A percentile compares a stretch with the other conserved stretches of the same genome.
Evolutionary conservation across 345 rosid species (phyloP).

Genomic region (Excoecaria agallocha): DNA sequence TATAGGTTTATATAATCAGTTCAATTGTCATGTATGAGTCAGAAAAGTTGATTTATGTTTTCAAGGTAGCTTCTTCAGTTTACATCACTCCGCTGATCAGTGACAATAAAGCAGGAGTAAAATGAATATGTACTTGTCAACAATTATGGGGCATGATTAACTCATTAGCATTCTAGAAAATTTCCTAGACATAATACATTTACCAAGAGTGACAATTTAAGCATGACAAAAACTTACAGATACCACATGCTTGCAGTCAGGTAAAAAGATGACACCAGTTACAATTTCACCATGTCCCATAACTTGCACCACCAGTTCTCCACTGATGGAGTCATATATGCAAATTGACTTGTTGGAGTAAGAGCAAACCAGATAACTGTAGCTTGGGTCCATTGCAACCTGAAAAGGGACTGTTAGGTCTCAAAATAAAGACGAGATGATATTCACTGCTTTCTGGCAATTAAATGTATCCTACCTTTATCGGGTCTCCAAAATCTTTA

Average conservation of each 20-base stretch:
- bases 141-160: background rate
- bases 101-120: background rate
- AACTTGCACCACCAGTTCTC: conserved; percentile 68
- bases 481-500: conserved; percentile 70
- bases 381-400: conserved; percentile 80
- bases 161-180: conserved; percentile 7
- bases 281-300: conserved; percentile 73
- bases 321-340: conserved; percentile 54
- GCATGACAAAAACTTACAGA: conserved; percentile 56
- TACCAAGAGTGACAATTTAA: conserved; percentile 1
- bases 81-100: background rate
- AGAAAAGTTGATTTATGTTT: background rate
- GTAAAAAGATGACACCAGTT: conserved; percentile 76
- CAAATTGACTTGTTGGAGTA: conserved; percentile 72
- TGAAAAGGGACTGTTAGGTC: conserved; percentile 28
- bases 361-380: conserved; percentile 66
- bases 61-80: background rate
- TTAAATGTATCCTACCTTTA: conserved; percentile 50
- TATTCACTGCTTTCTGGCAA: conserved; percentile 16
- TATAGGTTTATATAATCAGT: background rate
- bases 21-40: background rate
- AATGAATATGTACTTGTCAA: background rate
- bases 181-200: conserved; percentile 9
- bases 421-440: conserved; percentile 23
- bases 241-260: conserved; percentile 79